Evolutionary conservation across 2,329 filamentous ascomycete species (phyloP), one percentile per base, ranked within the genome.

Genomic region (Penicillium sp.): DNA sequence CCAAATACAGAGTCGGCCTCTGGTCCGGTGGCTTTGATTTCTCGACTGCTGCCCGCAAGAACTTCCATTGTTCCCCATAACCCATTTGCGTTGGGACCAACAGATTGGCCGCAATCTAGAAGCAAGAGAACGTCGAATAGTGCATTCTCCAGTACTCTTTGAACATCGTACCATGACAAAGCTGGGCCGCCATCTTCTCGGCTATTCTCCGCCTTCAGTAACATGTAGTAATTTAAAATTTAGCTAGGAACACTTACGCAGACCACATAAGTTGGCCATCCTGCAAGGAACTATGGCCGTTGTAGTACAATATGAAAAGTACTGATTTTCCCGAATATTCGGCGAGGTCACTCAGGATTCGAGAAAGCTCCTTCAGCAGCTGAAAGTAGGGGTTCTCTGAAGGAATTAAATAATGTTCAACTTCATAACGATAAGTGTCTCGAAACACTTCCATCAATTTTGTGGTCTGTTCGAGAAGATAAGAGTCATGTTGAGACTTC

Each of bases 221-320:
- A 35, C 12, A 16, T 35, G 30, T 14, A 35, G 30, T 35, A 35
- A 16, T 5, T 35, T 35, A 14, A 35, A 35, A 14, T 35, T 9
- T 35, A 52, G 21, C 14, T 12, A 42, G 5, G 20, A 42, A 40
- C 11, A 40, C 30, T 52, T 52, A 52, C 48, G 30, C 48, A 3
- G 48, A 52, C 48, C 48, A 52, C 16, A 52, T 52, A 16, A 52
- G 48, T 21, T 52, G 30, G 12, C 18, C 48, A 33, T 52, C 18
- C 48, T 52, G 24, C 3, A 50, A 21, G 16, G 26, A 35, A 16
- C 30, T 35, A 35, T 35, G 12, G 3, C 30, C 14, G 8, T 35
- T 35, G 30, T 35, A 35, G 14, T 35, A 35, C 14, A 35, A 16
- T 35, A 35, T 35, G 3, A 35, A 35, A 16, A 35, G 14, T 3